Evolutionary conservation across 352 stramenopile genomes (phyloP).

Genomic region (Phytopythium sindhum): DNA sequence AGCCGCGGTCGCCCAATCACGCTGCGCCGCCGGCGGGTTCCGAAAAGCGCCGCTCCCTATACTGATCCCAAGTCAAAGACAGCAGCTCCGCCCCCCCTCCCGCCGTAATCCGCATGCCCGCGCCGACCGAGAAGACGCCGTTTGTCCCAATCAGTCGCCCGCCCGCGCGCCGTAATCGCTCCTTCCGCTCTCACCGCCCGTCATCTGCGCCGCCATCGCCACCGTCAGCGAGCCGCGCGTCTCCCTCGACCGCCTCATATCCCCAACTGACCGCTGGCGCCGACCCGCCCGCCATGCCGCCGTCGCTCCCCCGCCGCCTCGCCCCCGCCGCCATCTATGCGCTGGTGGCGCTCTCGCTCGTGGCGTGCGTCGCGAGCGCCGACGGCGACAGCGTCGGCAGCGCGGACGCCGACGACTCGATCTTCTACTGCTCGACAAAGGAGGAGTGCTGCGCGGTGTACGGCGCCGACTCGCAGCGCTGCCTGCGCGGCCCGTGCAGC

Average conservation of each 20-base stretch:
- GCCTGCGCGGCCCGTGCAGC: slow-evolving; percentile 34
- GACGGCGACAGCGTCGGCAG: slow-evolving; percentile 8
- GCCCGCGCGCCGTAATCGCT: background rate
- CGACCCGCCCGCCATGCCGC: background rate
- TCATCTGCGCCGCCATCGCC: background rate
- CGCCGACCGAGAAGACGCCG: background rate
- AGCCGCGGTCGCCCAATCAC: background rate
- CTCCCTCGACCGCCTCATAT: background rate
- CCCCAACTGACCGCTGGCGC: background rate
- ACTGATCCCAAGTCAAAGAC: background rate
- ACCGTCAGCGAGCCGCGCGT: background rate
- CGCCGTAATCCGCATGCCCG: slow-evolving; percentile 1
- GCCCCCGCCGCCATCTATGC: background rate
- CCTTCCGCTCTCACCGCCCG: no score
- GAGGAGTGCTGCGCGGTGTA: slow-evolving; percentile 42
- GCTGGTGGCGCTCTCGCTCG: slow-evolving; percentile 1
- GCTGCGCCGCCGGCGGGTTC: background rate
- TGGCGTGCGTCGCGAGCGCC: background rate
- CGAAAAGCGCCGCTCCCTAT: background rate
- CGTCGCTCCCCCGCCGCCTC: background rate
- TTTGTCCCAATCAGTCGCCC: background rate
- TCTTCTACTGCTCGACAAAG: slow-evolving; percentile 26
- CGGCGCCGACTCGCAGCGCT: slow-evolving; percentile 37
- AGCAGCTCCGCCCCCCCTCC: background rate
- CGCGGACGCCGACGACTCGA: slow-evolving; percentile 13